phyloP scores from a whole-genome alignment of 192 early-diverging fungal genomes.

The Podila verticillata region DNA sequence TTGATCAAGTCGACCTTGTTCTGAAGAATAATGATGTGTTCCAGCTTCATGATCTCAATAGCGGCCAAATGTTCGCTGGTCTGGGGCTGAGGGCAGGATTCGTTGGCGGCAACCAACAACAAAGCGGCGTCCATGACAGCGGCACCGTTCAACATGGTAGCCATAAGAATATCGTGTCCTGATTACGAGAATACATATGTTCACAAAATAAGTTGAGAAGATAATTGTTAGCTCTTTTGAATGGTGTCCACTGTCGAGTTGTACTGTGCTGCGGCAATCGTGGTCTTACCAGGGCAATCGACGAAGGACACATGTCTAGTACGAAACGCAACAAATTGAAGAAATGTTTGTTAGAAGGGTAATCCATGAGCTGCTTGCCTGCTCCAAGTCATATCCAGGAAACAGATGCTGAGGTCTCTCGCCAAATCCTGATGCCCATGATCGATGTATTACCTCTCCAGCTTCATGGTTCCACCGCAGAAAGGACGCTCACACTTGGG shows the following conservation, averaged over 20 bases:
- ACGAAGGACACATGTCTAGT: constrained; percentile 95
- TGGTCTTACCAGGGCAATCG: constrained; percentile 87
- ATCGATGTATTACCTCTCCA: constrained; percentile 66
- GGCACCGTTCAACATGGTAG: constrained; percentile 98
- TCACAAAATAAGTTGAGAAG: neutral
- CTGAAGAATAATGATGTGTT: constrained; percentile 97
- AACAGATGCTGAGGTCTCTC: no score
- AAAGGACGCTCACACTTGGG: constrained; percentile 89
- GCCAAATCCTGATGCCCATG: no score
- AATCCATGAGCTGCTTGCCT: neutral
- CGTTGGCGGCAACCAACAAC: constrained; percentile 97
- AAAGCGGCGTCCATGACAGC: constrained; percentile 99
- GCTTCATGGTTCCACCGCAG: constrained; percentile 86
- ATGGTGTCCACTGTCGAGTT: no score
- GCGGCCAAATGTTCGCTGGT: constrained; percentile 98
- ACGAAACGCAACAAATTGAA: neutral
- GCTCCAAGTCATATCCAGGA: neutral
- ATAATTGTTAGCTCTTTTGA: neutral
- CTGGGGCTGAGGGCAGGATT: constrained; percentile 98
- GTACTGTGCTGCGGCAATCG: no score
- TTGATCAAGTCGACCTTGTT: constrained; percentile 99
- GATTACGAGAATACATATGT: neutral
- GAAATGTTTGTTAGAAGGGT: neutral
- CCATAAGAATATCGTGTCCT: constrained; percentile 98
- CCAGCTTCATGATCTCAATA: constrained; percentile 98